These are phyloP conservation scores for Xylaria arbuscula DNA, from an alignment of 2,329 filamentous ascomycete genomes.

Conservation along the genomic window DNA sequence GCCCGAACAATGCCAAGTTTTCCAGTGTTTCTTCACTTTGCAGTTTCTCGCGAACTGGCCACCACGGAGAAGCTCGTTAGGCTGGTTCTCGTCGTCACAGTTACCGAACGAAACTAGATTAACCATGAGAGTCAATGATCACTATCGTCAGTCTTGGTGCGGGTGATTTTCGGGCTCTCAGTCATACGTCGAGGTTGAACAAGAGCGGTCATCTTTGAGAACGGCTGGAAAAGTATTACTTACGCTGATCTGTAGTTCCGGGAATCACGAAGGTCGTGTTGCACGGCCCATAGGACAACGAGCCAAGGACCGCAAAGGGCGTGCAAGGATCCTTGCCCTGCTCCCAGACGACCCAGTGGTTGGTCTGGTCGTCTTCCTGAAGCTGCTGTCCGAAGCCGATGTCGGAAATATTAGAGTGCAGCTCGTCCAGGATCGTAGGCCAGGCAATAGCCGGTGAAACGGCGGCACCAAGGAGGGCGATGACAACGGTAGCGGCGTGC, in stretches of 20 bases:
- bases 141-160: neutral
- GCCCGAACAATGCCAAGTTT: neutral
- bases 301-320: neutral
- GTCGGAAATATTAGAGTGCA: neutral
- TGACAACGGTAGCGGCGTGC: neutral
- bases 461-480: neutral
- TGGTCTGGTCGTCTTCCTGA: neutral
- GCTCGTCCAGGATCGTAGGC: neutral
- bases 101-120: constrained; percentile 1
- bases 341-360: constrained; percentile 27
- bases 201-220: neutral
- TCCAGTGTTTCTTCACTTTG: neutral
- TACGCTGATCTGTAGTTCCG: neutral
- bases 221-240: neutral
- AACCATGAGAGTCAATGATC: neutral
- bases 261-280: neutral
- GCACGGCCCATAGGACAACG: neutral
- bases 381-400: constrained; percentile 21
- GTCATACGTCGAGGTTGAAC: neutral
- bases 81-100: constrained; percentile 3
- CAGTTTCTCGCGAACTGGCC: constrained; percentile 7
- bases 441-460: neutral
- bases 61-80: neutral
- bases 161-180: neutral
- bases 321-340: constrained; percentile 16